These are phyloP conservation scores for Tolypocladium paradoxum DNA, from an alignment of 2,329 filamentous ascomycete genomes.

Conservation along the genomic window DNA sequence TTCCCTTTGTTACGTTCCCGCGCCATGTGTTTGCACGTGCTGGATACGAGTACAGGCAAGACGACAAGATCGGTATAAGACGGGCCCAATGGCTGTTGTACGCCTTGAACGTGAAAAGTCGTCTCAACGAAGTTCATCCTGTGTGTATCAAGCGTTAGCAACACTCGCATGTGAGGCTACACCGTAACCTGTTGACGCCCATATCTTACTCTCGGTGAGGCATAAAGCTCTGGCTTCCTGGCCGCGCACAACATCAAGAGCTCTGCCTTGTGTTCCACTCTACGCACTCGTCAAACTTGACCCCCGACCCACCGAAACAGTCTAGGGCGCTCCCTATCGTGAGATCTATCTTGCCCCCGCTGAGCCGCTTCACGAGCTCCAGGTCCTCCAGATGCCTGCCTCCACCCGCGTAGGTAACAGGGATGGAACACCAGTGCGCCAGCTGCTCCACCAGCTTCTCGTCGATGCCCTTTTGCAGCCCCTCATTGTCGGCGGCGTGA, in stretches of 20 bases:
- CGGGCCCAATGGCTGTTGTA: neutral
- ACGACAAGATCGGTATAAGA: neutral
- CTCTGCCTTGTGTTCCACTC: conserved; percentile 61
- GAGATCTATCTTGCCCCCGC: conserved; percentile 73
- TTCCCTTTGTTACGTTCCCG: neutral
- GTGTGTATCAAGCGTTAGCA: neutral
- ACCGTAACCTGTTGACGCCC: neutral
- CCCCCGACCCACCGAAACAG: conserved; percentile 82
- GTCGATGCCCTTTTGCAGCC: conserved; percentile 83
- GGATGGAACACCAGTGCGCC: conserved; percentile 78
- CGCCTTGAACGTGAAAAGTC: neutral
- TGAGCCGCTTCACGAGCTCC: conserved; percentile 68
- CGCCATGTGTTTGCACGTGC: neutral
- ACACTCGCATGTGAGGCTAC: neutral
- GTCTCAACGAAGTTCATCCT: neutral
- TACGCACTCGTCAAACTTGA: conserved; percentile 82
- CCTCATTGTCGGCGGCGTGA: conserved; percentile 94
- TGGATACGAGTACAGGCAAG: no score
- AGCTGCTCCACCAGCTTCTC: conserved; percentile 68
- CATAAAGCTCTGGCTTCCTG: neutral
- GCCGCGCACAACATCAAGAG: neutral
- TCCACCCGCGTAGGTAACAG: conserved; percentile 95
- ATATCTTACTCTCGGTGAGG: neutral
- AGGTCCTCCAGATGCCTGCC: conserved; percentile 73
- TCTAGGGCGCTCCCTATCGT: conserved; percentile 95